Evolutionary conservation across 1,284 basidiomycete species (phyloP).

Genomic region (Inonotus hispidus): DNA sequence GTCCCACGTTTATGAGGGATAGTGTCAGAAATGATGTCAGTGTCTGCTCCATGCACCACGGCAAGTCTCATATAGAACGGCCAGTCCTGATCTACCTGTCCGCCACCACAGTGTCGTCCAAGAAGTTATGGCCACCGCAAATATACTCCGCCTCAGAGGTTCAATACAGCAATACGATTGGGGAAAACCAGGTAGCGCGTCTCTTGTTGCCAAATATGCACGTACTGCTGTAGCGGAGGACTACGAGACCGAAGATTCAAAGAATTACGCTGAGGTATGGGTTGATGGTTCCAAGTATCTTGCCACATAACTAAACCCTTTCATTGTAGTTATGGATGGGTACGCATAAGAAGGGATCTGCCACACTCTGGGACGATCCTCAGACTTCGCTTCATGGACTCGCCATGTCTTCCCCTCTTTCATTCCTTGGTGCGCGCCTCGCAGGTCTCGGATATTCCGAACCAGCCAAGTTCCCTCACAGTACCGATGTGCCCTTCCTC

Average conservation of each 20-base stretch:
- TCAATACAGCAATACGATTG: constrained; percentile 21
- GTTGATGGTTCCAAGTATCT: neutral
- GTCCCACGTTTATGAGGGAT: too few relatives aligned
- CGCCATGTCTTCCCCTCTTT: constrained; percentile 34
- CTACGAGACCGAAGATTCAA: constrained; percentile 16
- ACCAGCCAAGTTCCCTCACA: constrained; percentile 31
- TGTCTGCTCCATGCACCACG: neutral
- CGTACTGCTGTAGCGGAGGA: constrained; percentile 16
- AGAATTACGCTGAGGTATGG: constrained; percentile 21
- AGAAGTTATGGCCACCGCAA: neutral
- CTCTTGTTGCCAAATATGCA: constrained; percentile 21
- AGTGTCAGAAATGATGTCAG: neutral
- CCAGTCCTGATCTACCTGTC: neutral
- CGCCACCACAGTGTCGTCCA: neutral
- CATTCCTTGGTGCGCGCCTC: constrained; percentile 30
- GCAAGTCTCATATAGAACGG: neutral
- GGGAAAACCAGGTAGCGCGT: constrained; percentile 20
- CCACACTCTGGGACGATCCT: constrained; percentile 30
- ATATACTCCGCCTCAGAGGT: constrained; percentile 19
- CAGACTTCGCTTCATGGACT: constrained; percentile 33
- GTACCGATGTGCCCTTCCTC: constrained; percentile 43
- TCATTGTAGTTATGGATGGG: constrained; percentile 59
- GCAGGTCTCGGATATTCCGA: neutral
- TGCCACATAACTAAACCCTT: neutral
- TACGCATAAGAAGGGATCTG: constrained; percentile 54